Evolutionary conservation across 306 rosid genomes (phyloP), one percentile per base, ranked within the genome.

Genomic region (Vachellia pachyceras): DNA sequence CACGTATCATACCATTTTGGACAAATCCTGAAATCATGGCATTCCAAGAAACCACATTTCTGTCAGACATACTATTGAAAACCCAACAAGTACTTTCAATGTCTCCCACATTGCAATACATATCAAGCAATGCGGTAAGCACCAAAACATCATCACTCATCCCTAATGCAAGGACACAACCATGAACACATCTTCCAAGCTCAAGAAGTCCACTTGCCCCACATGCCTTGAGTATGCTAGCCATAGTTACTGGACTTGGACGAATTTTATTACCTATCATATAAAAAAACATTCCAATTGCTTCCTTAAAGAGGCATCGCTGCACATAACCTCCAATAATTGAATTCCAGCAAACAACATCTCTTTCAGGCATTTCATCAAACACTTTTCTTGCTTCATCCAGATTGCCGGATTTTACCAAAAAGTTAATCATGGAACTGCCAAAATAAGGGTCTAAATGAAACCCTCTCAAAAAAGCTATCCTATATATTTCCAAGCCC

Each of bases 11-110:
- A 58, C 91, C 95, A 82, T 92, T 90, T 77, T 89, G 88, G 78
- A 84, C 85, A 75, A 75, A 91, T 33, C 95, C 94, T 0, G 91
- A 89, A 69, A 92, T 89, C 89, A 94, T 89, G 60, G 92, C 90
- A 90, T 90, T 91, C 95, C 95, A 91, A 1, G 97, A 91, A 77
- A 94, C 87, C 86, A 90, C 89, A 84, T 80, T 92, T 85, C 91
- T 88, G 20, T 7, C 46, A 12, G 83, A 87, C 95, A 89, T 89
- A 17, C 83, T 82, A 86, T 89, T 82, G 52, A 94, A 91, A 85
- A 92, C 90, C 89, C 74, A 29, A 50, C 68, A 37, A 77, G 94
- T 92, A 89, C 81, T 52, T 79, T 22, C 70, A 41, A 84, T 86
- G 76, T 94, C 90, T 77, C 91, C 94, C 74, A 84, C 39, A 75